Conservation (phyloP, 1,284 basidiomycete genomes). For the Microbotryum silenes-acaulis region DNA sequence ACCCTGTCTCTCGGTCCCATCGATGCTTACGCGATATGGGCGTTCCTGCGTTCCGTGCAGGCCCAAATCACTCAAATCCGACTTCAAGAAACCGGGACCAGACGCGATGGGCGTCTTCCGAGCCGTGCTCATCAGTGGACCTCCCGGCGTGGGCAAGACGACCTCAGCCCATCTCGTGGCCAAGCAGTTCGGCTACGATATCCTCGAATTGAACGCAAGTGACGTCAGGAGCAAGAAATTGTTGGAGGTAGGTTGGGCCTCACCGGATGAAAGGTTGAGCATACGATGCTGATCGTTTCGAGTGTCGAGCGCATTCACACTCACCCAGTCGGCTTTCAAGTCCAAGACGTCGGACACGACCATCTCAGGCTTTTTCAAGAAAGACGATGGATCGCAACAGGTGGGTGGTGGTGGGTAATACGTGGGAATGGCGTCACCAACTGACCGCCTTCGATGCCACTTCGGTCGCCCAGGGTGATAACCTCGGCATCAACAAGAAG, state of each 20-base stretch:
- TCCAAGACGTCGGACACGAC: slow-evolving; percentile 58
- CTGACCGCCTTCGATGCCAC: neutral
- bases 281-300: neutral
- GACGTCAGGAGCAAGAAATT: slow-evolving; percentile 94
- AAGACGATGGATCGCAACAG: slow-evolving; percentile 41
- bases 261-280: neutral
- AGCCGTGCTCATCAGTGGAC: slow-evolving; percentile 81
- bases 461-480: slow-evolving; percentile 45
- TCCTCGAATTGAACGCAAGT: slow-evolving; percentile 93
- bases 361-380: slow-evolving; percentile 71
- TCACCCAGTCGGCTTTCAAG: slow-evolving; percentile 42
- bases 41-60: slow-evolving; percentile 43
- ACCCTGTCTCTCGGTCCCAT: neutral
- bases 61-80: slow-evolving; percentile 60
- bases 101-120: slow-evolving; percentile 77
- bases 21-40: neutral
- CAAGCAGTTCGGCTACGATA: slow-evolving; percentile 75
- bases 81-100: slow-evolving; percentile 92
- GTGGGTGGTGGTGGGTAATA: slow-evolving; percentile 43
- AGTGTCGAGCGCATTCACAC: neutral
- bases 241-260: slow-evolving; percentile 57
- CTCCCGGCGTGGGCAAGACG: slow-evolving; percentile 96
- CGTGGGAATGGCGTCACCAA: neutral
- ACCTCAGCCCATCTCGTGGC: slow-evolving; percentile 91
- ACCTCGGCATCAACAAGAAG: slow-evolving; percentile 64